Conservation (phyloP, 129 eudicot genomes). For the Erigeron canadensis region DNA sequence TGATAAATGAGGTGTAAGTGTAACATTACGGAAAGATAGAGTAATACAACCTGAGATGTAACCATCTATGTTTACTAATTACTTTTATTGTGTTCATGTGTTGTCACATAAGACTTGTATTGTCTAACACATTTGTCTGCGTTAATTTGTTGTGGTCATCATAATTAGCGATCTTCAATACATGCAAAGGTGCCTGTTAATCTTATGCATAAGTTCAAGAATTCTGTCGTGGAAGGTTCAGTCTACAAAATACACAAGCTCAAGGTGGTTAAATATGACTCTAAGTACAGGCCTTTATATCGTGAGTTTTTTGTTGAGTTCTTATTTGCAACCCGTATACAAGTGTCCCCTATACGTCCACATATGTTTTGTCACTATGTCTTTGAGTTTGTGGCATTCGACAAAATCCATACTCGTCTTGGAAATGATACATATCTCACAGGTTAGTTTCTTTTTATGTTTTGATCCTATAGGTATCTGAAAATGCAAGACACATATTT, state of each 20-base stretch:
- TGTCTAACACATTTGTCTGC: fast-evolving
- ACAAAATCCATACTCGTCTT: background rate
- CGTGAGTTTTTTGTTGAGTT: background rate
- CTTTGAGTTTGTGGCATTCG: background rate
- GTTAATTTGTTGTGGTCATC: too few relatives aligned
- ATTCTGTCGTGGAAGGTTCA: background rate
- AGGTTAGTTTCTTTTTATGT: background rate
- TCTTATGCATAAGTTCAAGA: too few relatives aligned
- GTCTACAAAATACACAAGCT: background rate
- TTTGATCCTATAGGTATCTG: too few relatives aligned
- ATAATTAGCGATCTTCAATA: background rate
- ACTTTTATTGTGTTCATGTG: too few relatives aligned
- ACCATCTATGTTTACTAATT: too few relatives aligned
- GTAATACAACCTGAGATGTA: too few relatives aligned
- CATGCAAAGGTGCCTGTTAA: background rate
- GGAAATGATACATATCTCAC: background rate
- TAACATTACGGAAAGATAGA: too few relatives aligned
- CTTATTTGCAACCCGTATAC: background rate
- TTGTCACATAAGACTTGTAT: too few relatives aligned
- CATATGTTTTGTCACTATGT: background rate
- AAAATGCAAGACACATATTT: background rate
- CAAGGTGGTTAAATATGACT: background rate
- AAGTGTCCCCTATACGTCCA: background rate
- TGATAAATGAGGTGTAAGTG: too few relatives aligned
- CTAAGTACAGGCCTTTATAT: background rate